A percentile compares a stretch with the other conserved stretches of the same genome.
Conservation (phyloP, 139 green algal species). For the Picochlorum costavermella region DNA sequence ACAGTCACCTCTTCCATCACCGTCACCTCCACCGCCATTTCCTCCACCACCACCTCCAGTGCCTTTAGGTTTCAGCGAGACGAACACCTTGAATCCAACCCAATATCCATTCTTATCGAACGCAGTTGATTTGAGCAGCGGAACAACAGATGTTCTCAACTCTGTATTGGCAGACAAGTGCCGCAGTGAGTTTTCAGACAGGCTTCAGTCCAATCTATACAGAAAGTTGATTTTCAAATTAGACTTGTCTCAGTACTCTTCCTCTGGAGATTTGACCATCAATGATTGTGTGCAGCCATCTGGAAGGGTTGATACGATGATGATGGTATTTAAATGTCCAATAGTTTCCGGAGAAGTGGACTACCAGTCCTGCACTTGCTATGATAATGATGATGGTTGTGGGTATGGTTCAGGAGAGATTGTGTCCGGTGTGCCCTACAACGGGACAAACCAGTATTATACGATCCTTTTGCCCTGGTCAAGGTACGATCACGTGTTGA, state of each 20-base stretch:
- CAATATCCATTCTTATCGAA: not conserved
- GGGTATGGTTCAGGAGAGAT: not conserved
- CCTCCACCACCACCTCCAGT: not conserved
- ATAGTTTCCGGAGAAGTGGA: too few relatives aligned
- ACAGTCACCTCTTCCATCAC: not conserved
- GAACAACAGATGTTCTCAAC: not conserved
- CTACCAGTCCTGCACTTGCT: not conserved
- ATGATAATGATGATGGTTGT: constrained; percentile 1
- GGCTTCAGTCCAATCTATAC: not conserved
- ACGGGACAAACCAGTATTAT: not conserved
- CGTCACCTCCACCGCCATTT: not conserved
- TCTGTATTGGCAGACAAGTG: not conserved
- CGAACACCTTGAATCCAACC: not conserved
- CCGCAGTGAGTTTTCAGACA: not conserved
- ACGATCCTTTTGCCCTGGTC: not conserved
- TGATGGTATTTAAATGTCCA: not conserved
- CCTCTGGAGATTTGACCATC: not conserved
- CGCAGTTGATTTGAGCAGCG: not conserved
- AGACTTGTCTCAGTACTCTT: not conserved
- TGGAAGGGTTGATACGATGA: not conserved
- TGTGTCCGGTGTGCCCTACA: not conserved
- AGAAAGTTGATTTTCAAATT: not conserved
- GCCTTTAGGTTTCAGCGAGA: not conserved
- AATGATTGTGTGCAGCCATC: not conserved
- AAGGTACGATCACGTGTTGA: too few relatives aligned